phyloP scores from a whole-genome alignment of 2,329 filamentous ascomycete species.

The Colletotrichum trifolii region DNA sequence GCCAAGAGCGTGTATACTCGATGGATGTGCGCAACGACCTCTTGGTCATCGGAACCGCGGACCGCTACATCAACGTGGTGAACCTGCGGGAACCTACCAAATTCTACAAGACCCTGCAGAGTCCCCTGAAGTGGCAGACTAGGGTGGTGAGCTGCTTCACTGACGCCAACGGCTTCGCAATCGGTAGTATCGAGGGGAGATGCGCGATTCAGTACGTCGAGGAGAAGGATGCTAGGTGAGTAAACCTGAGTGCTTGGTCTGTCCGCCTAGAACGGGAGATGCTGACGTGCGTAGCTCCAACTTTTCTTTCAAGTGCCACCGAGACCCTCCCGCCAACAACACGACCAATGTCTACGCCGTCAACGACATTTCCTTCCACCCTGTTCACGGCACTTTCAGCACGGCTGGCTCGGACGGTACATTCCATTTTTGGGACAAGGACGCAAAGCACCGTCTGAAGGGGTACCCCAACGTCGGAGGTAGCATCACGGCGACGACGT shows the following conservation, averaged over 20 bases:
- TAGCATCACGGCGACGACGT: constrained; percentile 90
- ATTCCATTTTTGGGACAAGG: constrained; percentile 97
- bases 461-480: constrained; percentile 88
- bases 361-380: constrained; percentile 98
- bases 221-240: constrained; percentile 85
- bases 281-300: constrained; percentile 71
- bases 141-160: constrained; percentile 94
- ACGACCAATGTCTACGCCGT: constrained; percentile 92
- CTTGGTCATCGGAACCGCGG: constrained; percentile 91
- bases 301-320: constrained; percentile 99
- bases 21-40: constrained; percentile 92
- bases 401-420: constrained; percentile 96
- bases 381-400: constrained; percentile 96
- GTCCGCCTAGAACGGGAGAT: constrained; percentile 1
- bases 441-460: constrained; percentile 88
- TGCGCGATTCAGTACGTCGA: constrained; percentile 99
- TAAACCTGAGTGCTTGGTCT: constrained; percentile 11
- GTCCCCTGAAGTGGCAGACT: constrained; percentile 98
- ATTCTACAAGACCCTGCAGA: constrained; percentile 96
- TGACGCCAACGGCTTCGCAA: constrained; percentile 90
- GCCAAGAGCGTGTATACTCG: constrained; percentile 85
- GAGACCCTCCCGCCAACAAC: constrained; percentile 80
- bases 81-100: constrained; percentile 88
- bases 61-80: constrained; percentile 95
- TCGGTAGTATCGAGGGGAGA: constrained; percentile 95